Base-by-base conservation (phyloP, 345 rosid species). In the Durio zibethinus region DNA sequence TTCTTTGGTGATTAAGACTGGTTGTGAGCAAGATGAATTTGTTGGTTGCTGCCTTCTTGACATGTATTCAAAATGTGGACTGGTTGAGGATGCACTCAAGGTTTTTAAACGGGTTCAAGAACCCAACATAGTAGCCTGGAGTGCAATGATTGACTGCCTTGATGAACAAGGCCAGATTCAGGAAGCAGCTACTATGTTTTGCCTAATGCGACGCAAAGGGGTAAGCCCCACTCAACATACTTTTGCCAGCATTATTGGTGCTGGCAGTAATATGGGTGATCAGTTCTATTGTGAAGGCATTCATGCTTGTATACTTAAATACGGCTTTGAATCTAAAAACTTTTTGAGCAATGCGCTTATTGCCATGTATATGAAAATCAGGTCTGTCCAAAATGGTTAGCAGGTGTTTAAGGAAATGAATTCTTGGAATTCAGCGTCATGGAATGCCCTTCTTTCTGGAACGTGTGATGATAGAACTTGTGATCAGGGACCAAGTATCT, bases 11-110 rank as follows among this genome's bases (percentile, higher is more conserved):
- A 80, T 84, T 53, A 87, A 76, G 59, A 77, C 76, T 59, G 87
- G 86, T 48, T 73, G 67, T 57, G 86, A 79, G 65, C 57, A 78
- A 73, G 87, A 84, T 83, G 80, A 82, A 68, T 72, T 82, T 80
- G 66, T 84, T 12, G 77, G 86, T 69, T 89, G 89, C 53, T 56
- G 74, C 50, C 85, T 89, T 75, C 75, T 85, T 84, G 84, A 84
- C 78, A 80, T 85, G 84, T 87, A 89, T 75, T 87, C 88, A 43
- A 89, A 85, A 78, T 89, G 84, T 47, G 86, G 87, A 60, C 59
- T 68, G 68, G 71, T 56, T 14, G 69, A 66, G 56, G 85, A 85
- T 57, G 89, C 89, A 25, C 53, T 84, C 14, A 81, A 81, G 77
- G 89, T 82, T 21, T 85, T 89, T 52, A 56, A 15, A 18, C 75